phyloP scores from a whole-genome alignment of 306 rosid species.

The Quercus berberidifolia region DNA sequence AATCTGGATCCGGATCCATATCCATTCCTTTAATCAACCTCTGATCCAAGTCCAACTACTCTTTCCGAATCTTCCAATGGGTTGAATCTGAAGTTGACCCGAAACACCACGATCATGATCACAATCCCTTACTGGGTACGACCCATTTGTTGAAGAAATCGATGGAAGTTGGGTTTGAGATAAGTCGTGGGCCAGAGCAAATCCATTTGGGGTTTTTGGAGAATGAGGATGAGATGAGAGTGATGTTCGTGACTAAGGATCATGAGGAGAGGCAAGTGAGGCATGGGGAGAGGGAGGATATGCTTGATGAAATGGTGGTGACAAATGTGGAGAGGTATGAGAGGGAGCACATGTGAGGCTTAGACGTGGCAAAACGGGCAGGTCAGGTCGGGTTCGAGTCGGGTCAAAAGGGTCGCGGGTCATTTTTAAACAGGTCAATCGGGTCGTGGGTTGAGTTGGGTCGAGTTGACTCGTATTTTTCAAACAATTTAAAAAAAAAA shows the following conservation, averaged over 20 bases:
- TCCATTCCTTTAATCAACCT: constrained; percentile 65
- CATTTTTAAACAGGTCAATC: too few species aligned
- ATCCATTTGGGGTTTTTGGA: constrained; percentile 68
- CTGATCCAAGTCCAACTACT: constrained; percentile 52
- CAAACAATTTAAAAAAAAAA: too few species aligned
- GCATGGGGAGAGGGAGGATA: constrained; percentile 43
- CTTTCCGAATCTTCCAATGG: constrained; percentile 84
- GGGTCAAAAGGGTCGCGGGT: too few species aligned
- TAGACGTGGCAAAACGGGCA: too few species aligned
- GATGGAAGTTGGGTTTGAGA: constrained; percentile 32
- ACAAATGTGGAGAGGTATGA: constrained; percentile 60
- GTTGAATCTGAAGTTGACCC: constrained; percentile 52
- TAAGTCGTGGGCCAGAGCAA: constrained; percentile 60
- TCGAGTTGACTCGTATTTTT: too few species aligned
- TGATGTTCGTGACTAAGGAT: constrained; percentile 61
- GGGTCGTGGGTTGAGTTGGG: too few species aligned
- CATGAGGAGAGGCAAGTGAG: constrained; percentile 35
- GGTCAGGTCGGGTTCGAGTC: too few species aligned
- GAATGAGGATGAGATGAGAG: constrained; percentile 62
- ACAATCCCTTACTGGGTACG: constrained; percentile 64
- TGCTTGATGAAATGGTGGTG: constrained; percentile 32
- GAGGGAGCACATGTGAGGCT: constrained; percentile 53
- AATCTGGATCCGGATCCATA: constrained; percentile 57
- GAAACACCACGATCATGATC: constrained; percentile 54
- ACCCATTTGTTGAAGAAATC: constrained; percentile 49